A percentile compares a stretch with the other conserved stretches of the same genome.
Conservation (phyloP, 1,139 yeast species). For the Torulaspora pretoriensis region DNA sequence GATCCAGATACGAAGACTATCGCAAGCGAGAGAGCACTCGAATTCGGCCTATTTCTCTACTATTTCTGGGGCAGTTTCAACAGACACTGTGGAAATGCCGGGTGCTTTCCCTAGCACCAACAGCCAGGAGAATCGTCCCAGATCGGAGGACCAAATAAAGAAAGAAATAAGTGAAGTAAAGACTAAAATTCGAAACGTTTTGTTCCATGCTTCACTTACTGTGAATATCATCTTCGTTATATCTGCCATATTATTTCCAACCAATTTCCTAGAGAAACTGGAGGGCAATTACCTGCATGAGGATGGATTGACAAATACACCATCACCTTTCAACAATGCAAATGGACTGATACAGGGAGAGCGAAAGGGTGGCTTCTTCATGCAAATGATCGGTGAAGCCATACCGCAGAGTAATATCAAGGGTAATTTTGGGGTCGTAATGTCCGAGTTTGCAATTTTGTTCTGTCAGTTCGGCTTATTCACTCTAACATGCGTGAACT, state of each 20-base stretch:
- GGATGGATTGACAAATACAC: conserved; percentile 28
- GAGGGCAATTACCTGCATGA: conserved; percentile 20
- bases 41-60: conserved; percentile 17
- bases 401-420: conserved; percentile 34
- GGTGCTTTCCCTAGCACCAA: conserved; percentile 21
- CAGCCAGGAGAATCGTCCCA: conserved; percentile 7
- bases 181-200: conserved; percentile 25
- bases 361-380: conserved; percentile 36
- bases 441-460: conserved; percentile 33
- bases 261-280: conserved; percentile 22
- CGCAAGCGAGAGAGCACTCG: conserved; percentile 19
- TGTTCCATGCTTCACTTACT: conserved; percentile 29
- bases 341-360: conserved; percentile 32
- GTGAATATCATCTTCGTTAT: conserved; percentile 32
- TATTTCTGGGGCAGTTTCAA: conserved; percentile 28
- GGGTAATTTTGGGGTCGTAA: conserved; percentile 34
- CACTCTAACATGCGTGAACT: conserved; percentile 36
- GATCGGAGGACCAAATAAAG: conserved; percentile 13
- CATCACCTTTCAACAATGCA: conserved; percentile 30
- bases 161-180: conserved; percentile 25
- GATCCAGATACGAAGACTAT: conserved; percentile 20
- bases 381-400: conserved; percentile 44
- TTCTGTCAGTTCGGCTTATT: conserved; percentile 36
- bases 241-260: conserved; percentile 28
- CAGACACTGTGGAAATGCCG: conserved; percentile 18